Evolutionary conservation across 306 rosid species (phyloP).

Genomic region (Sindora glabra): DNA sequence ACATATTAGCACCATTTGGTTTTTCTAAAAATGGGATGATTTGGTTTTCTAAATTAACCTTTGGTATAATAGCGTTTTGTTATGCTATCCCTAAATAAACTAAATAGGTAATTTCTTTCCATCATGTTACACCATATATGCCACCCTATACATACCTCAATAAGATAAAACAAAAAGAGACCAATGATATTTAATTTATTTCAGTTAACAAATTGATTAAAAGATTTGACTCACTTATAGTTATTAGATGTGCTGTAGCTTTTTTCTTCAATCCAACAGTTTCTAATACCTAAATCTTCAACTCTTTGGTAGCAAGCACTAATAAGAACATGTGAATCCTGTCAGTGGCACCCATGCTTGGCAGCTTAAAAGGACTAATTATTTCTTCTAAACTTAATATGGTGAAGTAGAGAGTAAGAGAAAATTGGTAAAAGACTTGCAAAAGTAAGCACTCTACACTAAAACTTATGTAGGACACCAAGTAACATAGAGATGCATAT

Average conservation of each 20-base stretch:
- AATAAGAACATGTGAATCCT: constrained; percentile 51
- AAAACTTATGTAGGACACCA: neutral
- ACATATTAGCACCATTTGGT: no score
- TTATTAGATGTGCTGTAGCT: constrained; percentile 56
- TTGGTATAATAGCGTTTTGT: no score
- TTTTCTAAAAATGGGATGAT: no score
- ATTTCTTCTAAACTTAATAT: constrained; percentile 82
- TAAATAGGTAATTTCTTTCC: no score
- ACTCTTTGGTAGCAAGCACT: constrained; percentile 56
- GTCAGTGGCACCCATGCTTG: constrained; percentile 60
- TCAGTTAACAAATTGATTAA: no score
- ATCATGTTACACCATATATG: no score
- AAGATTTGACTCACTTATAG: constrained; percentile 30
- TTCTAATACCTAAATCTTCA: constrained; percentile 48
- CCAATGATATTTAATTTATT: no score
- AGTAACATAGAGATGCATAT: neutral
- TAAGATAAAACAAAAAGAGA: no score
- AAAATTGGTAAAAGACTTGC: constrained; percentile 9
- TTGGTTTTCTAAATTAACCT: no score
- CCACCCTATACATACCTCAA: no score
- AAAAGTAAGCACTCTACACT: neutral
- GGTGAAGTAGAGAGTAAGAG: constrained; percentile 21
- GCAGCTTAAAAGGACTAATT: constrained; percentile 60
- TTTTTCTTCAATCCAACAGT: constrained; percentile 56
- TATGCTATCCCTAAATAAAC: no score